phyloP scores from a whole-genome alignment of 2,329 filamentous ascomycete species.

The Alternaria burnsii region DNA sequence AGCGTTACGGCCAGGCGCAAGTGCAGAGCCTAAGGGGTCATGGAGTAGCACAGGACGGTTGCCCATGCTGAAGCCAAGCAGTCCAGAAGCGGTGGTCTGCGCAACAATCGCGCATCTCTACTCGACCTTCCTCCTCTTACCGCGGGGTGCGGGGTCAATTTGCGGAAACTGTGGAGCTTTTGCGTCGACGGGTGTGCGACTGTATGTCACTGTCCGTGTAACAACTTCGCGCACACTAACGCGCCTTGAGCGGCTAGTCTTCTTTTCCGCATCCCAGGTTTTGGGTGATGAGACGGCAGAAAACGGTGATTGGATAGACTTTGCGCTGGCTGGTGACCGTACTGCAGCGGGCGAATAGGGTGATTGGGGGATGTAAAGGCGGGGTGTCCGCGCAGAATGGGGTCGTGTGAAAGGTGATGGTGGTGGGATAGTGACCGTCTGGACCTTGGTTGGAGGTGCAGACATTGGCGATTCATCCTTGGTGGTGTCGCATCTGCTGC shows the following conservation, averaged over 20 bases:
- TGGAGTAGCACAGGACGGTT: conserved; percentile 34
- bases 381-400: conserved; percentile 67
- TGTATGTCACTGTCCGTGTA: conserved; percentile 93
- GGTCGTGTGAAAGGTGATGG: conserved; percentile 70
- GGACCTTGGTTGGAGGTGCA: conserved; percentile 54
- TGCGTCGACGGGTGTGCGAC: conserved; percentile 59
- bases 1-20: conserved; percentile 33
- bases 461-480: conserved; percentile 53
- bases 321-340: conserved; percentile 73
- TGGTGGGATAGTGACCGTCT: conserved; percentile 67
- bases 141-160: conserved; percentile 89
- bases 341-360: conserved; percentile 70
- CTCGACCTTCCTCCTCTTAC: conserved; percentile 84
- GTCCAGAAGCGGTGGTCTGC: conserved; percentile 20
- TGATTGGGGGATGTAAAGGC: conserved; percentile 79
- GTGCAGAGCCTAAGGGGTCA: conserved; percentile 25
- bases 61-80: conserved; percentile 29
- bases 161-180: conserved; percentile 58
- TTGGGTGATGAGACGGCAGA: conserved; percentile 74
- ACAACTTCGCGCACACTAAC: conserved; percentile 86
- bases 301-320: conserved; percentile 70
- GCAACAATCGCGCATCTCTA: conserved; percentile 38
- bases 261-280: conserved; percentile 79
- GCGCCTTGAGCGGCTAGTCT: conserved; percentile 66
- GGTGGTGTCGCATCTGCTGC: conserved; percentile 46